Evolutionary conservation across 2,329 filamentous ascomycete genomes (phyloP).

Genomic region (Chalaropsis ovoidea): DNA sequence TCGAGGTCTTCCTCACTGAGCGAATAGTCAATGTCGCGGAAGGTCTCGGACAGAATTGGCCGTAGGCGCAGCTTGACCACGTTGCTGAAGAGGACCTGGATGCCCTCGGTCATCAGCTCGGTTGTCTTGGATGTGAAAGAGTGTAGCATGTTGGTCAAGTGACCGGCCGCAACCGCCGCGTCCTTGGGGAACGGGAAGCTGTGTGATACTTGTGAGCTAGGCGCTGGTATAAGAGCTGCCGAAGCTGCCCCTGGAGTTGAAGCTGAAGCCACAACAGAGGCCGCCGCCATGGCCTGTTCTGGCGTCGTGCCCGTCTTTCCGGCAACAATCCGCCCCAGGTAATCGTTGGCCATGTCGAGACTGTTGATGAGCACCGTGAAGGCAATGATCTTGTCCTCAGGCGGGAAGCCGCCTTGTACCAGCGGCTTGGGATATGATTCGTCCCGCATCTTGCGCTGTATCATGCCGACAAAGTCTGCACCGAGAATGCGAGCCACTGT

Average conservation of each 20-base stretch:
- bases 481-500: slow-evolving; percentile 70
- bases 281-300: slow-evolving; percentile 29
- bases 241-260: slow-evolving; percentile 9
- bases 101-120: slow-evolving; percentile 73
- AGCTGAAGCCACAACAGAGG: neutral
- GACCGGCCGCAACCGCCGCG: slow-evolving; percentile 54
- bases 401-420: slow-evolving; percentile 69
- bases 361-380: slow-evolving; percentile 95
- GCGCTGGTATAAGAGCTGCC: slow-evolving; percentile 24
- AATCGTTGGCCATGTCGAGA: slow-evolving; percentile 83
- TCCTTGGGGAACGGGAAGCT: slow-evolving; percentile 77
- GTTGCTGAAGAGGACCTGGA: slow-evolving; percentile 76
- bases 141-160: slow-evolving; percentile 57
- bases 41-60: slow-evolving; percentile 75
- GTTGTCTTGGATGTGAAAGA: slow-evolving; percentile 67
- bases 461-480: slow-evolving; percentile 90
- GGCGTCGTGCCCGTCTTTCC: slow-evolving; percentile 47
- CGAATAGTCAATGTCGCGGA: slow-evolving; percentile 83
- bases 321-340: slow-evolving; percentile 74
- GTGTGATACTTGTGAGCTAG: slow-evolving; percentile 43
- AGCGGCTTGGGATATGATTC: slow-evolving; percentile 79
- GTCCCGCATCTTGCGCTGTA: slow-evolving; percentile 94
- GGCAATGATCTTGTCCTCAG: slow-evolving; percentile 75
- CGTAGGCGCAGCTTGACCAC: slow-evolving; percentile 78
- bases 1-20: slow-evolving; percentile 52